Base-by-base conservation (phyloP, 176 grass and related monocot genomes). In the Cymbopogon citratus region DNA sequence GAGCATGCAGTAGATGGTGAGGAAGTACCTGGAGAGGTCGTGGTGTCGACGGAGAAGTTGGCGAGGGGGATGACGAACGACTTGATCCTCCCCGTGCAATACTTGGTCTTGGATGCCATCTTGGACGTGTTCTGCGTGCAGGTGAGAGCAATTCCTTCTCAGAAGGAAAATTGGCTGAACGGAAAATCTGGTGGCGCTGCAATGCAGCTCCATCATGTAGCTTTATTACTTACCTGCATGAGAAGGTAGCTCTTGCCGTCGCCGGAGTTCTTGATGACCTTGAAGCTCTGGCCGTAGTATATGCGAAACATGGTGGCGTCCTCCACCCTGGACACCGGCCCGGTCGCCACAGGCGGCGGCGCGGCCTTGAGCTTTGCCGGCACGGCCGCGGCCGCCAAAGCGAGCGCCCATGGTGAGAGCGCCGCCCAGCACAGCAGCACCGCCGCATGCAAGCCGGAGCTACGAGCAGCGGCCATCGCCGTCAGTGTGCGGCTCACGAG, bases 81-180 rank as follows among this genome's bases (percentile, higher is more conserved):
- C 75, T 95, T 98, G 38, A 98, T 98, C 80, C 96, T 95, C 33
- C 92, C 90, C 3, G 96, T 98, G 90, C 96, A 98, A 18, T 95
- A 98, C 68, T 88, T 95, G 0, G 90, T 98, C 83, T 40, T 83
- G 9, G 87, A 35, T 49, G 92, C 96, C 96, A 98, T 93, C 86
- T 87, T 95, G 5, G 92, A 95, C 77, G 77, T 90, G 76, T 81
- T 94, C 92, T 98, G 80, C n/a, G n/a, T n/a, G n/a, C 69, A 69
- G 2, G 69, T 91, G 56, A 1, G 56, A 25, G 56, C 56, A 25
- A 7, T 24, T 3, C 44, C 11, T 56, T 71, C 9, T 35, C 39
- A 16, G 56, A 6, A 4, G 44, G 44, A 19, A 63, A 63, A 62
- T 24, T n/a, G 14, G 24, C 1, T 27, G 15, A 5, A 5, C 69